These are phyloP conservation scores for Pholiota adiposa DNA, from an alignment of 1,284 basidiomycete species.

Conservation along the genomic window DNA sequence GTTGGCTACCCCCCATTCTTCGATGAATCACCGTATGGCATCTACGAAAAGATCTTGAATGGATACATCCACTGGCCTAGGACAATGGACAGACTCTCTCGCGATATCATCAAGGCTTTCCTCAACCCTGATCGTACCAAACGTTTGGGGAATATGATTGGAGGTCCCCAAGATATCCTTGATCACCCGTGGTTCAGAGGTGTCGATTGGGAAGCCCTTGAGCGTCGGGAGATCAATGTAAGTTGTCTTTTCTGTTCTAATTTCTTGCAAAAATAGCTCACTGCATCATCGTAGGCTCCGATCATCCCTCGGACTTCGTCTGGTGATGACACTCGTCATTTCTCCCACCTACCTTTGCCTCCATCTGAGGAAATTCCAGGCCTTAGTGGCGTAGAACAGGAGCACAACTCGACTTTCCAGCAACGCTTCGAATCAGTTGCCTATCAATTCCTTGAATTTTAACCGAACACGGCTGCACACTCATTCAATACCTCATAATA, in stretches of 20 bases:
- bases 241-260: constrained; percentile 23
- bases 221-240: constrained; percentile 79
- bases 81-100: constrained; percentile 81
- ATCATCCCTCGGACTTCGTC: constrained; percentile 81
- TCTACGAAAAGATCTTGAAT: constrained; percentile 93
- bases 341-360: constrained; percentile 77
- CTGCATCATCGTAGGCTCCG: constrained; percentile 58
- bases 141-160: constrained; percentile 93
- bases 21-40: constrained; percentile 91
- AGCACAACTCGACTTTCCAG: constrained; percentile 55
- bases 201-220: constrained; percentile 86
- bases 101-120: constrained; percentile 82
- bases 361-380: constrained; percentile 79
- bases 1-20: constrained; percentile 94
- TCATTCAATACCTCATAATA: constrained; percentile 13
- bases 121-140: constrained; percentile 93
- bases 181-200: constrained; percentile 96
- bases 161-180: constrained; percentile 90
- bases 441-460: constrained; percentile 78
- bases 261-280: constrained; percentile 8
- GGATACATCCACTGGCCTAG: constrained; percentile 94
- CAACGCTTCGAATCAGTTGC: constrained; percentile 67
- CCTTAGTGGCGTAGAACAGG: constrained; percentile 54
- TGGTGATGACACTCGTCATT: constrained; percentile 80
- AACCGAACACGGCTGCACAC: constrained; percentile 29